Evolutionary conservation across 2,329 filamentous ascomycete species (phyloP).

Genomic region (Lachnum nothofagi): DNA sequence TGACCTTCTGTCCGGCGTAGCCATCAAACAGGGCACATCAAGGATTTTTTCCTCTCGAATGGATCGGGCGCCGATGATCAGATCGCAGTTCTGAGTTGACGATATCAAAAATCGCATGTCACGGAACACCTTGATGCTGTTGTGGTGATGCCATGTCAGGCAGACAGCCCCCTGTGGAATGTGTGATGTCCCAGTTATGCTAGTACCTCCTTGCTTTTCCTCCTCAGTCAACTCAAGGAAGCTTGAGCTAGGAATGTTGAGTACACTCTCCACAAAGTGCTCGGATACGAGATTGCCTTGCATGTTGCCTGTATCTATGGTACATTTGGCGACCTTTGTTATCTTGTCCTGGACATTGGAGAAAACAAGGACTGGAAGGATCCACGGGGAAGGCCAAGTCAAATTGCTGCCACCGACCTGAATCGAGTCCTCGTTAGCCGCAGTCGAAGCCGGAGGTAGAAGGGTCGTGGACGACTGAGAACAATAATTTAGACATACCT

Average conservation of each 20-base stretch:
- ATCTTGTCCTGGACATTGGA: slow-evolving; percentile 9
- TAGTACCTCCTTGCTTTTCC: slow-evolving; percentile 11
- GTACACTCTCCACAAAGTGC: slow-evolving; percentile 10
- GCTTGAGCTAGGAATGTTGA: slow-evolving; percentile 8
- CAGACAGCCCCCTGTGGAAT: slow-evolving; percentile 19
- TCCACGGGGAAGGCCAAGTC: slow-evolving; percentile 10
- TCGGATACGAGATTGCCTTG: slow-evolving; percentile 21
- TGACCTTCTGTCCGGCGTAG: too few species aligned
- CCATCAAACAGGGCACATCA: too few species aligned
- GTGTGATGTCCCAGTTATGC: slow-evolving; percentile 14
- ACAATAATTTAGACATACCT: too few species aligned
- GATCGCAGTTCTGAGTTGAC: slow-evolving; percentile 9
- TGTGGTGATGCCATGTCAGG: slow-evolving; percentile 16
- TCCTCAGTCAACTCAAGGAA: slow-evolving; percentile 10
- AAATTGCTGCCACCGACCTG: too few species aligned
- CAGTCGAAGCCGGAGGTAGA: too few species aligned
- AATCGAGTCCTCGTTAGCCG: too few species aligned
- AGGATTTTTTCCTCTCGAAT: slow-evolving; percentile 14
- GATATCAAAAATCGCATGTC: slow-evolving; percentile 21
- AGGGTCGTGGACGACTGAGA: too few species aligned
- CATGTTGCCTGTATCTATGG: slow-evolving; percentile 22
- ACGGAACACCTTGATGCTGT: slow-evolving; percentile 19
- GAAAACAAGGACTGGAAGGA: slow-evolving; percentile 12
- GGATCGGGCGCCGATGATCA: slow-evolving; percentile 17
- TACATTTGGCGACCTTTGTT: slow-evolving; percentile 15